Evolutionary conservation across 1,139 yeast species (phyloP).

Genomic region (Saccharomycopsis hybrid): DNA sequence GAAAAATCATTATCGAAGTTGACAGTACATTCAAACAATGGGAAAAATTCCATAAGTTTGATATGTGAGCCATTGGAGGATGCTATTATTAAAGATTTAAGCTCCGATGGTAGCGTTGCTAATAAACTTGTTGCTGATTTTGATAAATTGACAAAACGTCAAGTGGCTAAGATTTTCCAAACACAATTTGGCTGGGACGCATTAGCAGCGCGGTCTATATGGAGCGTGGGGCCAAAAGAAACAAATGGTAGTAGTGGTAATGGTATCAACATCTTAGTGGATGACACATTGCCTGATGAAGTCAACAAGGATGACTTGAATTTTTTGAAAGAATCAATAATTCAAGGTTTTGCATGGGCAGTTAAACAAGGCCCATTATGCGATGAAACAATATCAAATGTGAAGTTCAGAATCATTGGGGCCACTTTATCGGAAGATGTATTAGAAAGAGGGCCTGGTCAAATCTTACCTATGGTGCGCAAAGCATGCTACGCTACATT

Average conservation of each 20-base stretch:
- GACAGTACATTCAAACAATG: conserved; percentile 49
- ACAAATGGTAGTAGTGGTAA: too few relatives aligned
- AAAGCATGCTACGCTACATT: conserved; percentile 82
- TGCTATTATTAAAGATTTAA: conserved; percentile 49
- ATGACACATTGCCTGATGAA: conserved; percentile 73
- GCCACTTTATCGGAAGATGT: conserved; percentile 45
- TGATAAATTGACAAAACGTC: conserved; percentile 33
- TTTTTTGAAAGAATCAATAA: conserved; percentile 42
- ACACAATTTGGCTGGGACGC: conserved; percentile 73
- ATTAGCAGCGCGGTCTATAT: conserved; percentile 71
- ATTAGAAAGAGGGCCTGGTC: conserved; percentile 55
- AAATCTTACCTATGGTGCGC: conserved; percentile 75
- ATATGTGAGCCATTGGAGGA: conserved; percentile 72
- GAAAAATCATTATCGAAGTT: conserved; percentile 66
- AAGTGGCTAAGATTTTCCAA: conserved; percentile 50
- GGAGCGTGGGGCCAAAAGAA: conserved; percentile 82
- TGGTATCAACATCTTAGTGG: conserved; percentile 43
- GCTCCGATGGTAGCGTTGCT: too few relatives aligned
- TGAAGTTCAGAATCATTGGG: conserved; percentile 67
- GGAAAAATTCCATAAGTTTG: conserved; percentile 55
- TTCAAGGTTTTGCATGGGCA: conserved; percentile 81
- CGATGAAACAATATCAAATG: conserved; percentile 71
- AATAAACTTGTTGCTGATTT: conserved; percentile 33
- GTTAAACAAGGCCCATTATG: conserved; percentile 84
- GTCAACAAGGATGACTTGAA: conserved; percentile 49